Percentiles rank a stretch among this genome's conserved stretches.
phyloP scores from a whole-genome alignment of 1,139 yeast genomes.

The Yarrowia galli region DNA sequence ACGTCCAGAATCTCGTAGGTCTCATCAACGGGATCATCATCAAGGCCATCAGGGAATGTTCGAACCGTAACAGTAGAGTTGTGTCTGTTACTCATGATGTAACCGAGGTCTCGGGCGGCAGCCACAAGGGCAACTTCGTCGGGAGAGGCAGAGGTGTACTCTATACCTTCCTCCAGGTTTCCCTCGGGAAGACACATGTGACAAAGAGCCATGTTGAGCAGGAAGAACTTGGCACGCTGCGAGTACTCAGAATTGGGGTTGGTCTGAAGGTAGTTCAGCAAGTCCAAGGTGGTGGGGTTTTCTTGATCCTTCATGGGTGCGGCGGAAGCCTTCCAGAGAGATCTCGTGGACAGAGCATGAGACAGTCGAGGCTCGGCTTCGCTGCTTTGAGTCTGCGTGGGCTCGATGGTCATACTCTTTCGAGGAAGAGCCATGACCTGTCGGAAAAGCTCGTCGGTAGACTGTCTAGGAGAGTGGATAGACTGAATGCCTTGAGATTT shows the following conservation, averaged over 20 bases:
- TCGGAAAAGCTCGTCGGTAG: constrained; percentile 48
- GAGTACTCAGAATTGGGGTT: constrained; percentile 77
- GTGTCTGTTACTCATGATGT: constrained; percentile 73
- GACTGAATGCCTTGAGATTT: constrained; percentile 13
- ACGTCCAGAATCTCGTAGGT: constrained; percentile 76
- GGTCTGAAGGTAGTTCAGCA: constrained; percentile 71
- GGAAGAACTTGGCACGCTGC: constrained; percentile 75
- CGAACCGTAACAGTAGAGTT: constrained; percentile 67
- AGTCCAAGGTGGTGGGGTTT: constrained; percentile 63
- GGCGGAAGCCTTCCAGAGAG: constrained; percentile 53
- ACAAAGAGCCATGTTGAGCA: constrained; percentile 83
- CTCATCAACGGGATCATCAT: constrained; percentile 66
- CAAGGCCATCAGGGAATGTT: constrained; percentile 87
- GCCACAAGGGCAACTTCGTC: constrained; percentile 92
- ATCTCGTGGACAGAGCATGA: constrained; percentile 42
- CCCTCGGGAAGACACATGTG: constrained; percentile 84
- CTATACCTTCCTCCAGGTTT: constrained; percentile 53
- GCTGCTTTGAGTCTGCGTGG: constrained; percentile 53
- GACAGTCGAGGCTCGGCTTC: constrained; percentile 52
- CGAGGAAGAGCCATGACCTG: constrained; percentile 52
- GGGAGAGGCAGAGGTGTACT: constrained; percentile 93
- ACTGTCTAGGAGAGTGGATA: constrained; percentile 43
- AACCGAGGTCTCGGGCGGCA: constrained; percentile 96
- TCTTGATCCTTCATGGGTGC: constrained; percentile 50
- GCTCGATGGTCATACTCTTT: constrained; percentile 54